Conservation (phyloP, 345 rosid species). For the Pistacia vera region DNA sequence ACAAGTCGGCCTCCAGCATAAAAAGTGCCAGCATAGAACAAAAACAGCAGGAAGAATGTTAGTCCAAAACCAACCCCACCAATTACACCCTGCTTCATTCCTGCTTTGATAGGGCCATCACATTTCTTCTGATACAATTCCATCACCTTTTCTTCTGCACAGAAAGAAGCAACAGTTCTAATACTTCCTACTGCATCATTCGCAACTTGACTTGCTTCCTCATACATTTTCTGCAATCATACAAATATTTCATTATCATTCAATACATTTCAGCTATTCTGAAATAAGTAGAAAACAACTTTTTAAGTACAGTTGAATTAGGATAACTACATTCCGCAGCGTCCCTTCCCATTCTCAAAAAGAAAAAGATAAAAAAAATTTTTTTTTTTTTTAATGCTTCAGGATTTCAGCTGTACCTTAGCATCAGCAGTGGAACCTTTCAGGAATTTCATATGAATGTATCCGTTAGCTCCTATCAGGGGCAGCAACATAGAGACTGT, state of each 20-base stretch:
- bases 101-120: slow-evolving; percentile 62
- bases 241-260: neutral
- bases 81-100: slow-evolving; percentile 63
- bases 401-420: slow-evolving; percentile 43
- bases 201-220: slow-evolving; percentile 90
- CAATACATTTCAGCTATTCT: neutral
- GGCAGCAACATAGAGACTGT: slow-evolving; percentile 62
- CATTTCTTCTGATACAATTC: slow-evolving; percentile 58
- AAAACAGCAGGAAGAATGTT: slow-evolving; percentile 51
- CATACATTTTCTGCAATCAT: slow-evolving; percentile 59
- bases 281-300: neutral
- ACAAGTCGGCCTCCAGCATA: slow-evolving; percentile 74
- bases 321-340: neutral
- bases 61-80: slow-evolving; percentile 73
- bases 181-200: slow-evolving; percentile 88
- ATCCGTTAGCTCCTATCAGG: slow-evolving; percentile 57
- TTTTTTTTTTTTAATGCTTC: no score
- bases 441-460: slow-evolving; percentile 56
- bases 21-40: slow-evolving; percentile 59
- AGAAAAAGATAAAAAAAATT: no score
- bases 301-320: neutral
- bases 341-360: no score
- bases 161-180: slow-evolving; percentile 81
- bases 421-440: slow-evolving; percentile 77
- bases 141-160: slow-evolving; percentile 84